These are phyloP conservation scores for Jatropha curcas DNA, from an alignment of 345 rosid species.

Conservation along the genomic window DNA sequence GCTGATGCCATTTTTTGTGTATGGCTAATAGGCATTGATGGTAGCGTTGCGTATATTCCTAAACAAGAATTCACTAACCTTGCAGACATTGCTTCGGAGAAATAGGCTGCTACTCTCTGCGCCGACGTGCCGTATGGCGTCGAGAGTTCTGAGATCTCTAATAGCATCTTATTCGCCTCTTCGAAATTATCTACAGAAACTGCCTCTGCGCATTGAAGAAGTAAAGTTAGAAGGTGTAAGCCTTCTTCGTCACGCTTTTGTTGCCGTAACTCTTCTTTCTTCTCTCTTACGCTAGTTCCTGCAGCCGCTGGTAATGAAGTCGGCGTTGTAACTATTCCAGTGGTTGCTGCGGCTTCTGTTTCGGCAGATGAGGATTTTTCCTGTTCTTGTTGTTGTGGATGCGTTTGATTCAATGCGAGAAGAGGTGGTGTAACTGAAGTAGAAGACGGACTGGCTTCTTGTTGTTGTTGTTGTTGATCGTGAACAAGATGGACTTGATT, in stretches of 20 bases:
- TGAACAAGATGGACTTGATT: conserved; percentile 8
- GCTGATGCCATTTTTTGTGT: conserved; percentile 84
- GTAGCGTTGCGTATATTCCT: conserved; percentile 74
- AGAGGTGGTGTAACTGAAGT: conserved; percentile 26
- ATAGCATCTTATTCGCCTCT: conserved; percentile 86
- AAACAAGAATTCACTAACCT: conserved; percentile 83
- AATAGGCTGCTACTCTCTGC: conserved; percentile 96
- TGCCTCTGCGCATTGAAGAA: conserved; percentile 97
- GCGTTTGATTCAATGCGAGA: conserved; percentile 35
- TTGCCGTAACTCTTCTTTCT: conserved; percentile 72
- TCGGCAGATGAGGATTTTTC: conserved; percentile 59
- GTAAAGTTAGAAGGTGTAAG: conserved; percentile 80
- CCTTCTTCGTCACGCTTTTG: conserved; percentile 91
- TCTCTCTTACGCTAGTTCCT: conserved; percentile 33
- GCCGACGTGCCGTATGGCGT: conserved; percentile 97
- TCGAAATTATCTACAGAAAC: conserved; percentile 84
- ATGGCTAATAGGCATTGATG: conserved; percentile 58
- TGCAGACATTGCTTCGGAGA: conserved; percentile 97
- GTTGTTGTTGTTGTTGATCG: conserved; percentile 18
- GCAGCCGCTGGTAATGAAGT: conserved; percentile 25
- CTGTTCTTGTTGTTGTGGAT: conserved; percentile 28
- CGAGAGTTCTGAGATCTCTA: conserved; percentile 84
- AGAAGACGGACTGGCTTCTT: conserved; percentile 22
- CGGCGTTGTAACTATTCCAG: conserved; percentile 25
- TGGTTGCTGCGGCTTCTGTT: conserved; percentile 31